phyloP scores from a whole-genome alignment of 2,329 filamentous ascomycete species.

The Moelleriella libera region DNA sequence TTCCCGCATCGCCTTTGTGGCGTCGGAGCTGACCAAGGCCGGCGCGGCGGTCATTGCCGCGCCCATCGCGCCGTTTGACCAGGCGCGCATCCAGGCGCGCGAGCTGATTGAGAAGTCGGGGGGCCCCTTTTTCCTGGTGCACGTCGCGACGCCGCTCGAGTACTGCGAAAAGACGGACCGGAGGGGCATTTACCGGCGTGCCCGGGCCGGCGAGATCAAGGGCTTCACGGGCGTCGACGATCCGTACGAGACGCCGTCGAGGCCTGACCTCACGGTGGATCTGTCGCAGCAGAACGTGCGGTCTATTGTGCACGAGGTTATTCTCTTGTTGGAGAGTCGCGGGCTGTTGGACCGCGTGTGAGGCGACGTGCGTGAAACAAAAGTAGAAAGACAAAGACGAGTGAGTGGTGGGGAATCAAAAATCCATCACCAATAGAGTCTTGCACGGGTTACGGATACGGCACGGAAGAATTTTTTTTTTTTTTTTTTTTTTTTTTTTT shows the following conservation, averaged over 20 bases:
- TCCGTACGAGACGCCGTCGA: constrained; percentile 75
- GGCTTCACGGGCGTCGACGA: constrained; percentile 98
- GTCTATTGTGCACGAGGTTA: constrained; percentile 92
- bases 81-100: constrained; percentile 60
- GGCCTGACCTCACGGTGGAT: constrained; percentile 77
- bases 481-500: no score
- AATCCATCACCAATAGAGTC: background rate
- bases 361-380: constrained; percentile 3
- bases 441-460: no score
- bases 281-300: constrained; percentile 75
- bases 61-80: constrained; percentile 87
- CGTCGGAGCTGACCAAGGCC: constrained; percentile 82
- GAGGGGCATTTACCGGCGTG: constrained; percentile 74
- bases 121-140: constrained; percentile 87
- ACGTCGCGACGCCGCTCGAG: constrained; percentile 86
- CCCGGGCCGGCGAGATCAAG: constrained; percentile 82
- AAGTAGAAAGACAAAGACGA: background rate
- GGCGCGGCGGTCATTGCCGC: constrained; percentile 92
- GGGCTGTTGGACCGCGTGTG: constrained; percentile 67
- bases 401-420: background rate
- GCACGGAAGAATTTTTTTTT: no score
- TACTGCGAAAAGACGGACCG: constrained; percentile 92
- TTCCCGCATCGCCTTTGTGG: constrained; percentile 89
- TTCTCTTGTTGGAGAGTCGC: constrained; percentile 78
- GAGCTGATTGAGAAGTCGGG: constrained; percentile 69